Conservation (phyloP, 345 rosid genomes). For the Populus davidiana region DNA sequence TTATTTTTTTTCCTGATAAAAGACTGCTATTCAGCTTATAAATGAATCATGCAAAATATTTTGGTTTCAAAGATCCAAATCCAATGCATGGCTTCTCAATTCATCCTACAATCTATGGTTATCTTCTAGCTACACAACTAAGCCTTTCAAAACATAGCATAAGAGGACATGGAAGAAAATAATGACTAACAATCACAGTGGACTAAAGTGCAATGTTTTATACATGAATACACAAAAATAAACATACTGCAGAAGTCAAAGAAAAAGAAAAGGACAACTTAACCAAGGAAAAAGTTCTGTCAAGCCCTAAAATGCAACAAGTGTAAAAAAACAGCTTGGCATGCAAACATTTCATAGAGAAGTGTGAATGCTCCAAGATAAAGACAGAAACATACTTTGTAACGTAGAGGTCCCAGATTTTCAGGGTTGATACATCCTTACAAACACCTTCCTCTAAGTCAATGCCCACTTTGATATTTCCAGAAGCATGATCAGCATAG, state of each 20-base stretch:
- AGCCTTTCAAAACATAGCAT: background rate
- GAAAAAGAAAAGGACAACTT: background rate
- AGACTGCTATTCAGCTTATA: background rate
- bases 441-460: slow-evolving; percentile 81
- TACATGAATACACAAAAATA: background rate
- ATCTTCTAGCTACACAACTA: background rate
- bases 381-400: slow-evolving; percentile 59
- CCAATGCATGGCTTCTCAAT: background rate
- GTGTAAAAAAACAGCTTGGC: background rate
- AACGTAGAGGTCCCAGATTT: slow-evolving; percentile 84
- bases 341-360: background rate
- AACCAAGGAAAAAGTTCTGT: background rate
- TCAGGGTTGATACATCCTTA: slow-evolving; percentile 58
- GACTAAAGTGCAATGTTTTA: background rate
- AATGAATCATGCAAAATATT: background rate
- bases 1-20: background rate
- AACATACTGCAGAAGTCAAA: background rate
- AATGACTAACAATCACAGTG: background rate
- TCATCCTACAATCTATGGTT: too few relatives aligned
- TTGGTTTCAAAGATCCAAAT: background rate
- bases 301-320: background rate
- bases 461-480: slow-evolving; percentile 80
- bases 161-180: background rate
- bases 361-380: background rate
- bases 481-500: slow-evolving; percentile 89